Conservation (phyloP, 495 filamentous ascomycete species). For the Pyronema domesticum region DNA sequence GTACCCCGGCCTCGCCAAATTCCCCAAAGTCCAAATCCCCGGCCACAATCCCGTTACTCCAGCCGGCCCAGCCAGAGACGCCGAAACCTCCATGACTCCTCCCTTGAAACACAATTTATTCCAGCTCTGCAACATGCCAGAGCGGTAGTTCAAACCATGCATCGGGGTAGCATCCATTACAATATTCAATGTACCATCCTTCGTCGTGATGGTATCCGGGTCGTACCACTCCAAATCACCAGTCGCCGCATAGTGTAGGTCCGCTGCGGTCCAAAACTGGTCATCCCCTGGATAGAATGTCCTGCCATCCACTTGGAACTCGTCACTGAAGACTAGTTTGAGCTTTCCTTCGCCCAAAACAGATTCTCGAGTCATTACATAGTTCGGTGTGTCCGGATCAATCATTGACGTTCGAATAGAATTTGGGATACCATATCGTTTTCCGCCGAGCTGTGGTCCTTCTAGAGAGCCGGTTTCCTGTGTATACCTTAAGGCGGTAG, state of each 20-base stretch:
- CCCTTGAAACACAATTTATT: slow-evolving; percentile 69
- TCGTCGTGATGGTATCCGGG: slow-evolving; percentile 55
- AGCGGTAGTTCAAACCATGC: slow-evolving; percentile 51
- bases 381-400: slow-evolving; percentile 52
- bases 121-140: slow-evolving; percentile 70
- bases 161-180: slow-evolving; percentile 49
- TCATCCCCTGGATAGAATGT: slow-evolving; percentile 68
- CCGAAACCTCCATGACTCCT: slow-evolving; percentile 55
- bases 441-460: background rate
- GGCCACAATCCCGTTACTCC: slow-evolving; percentile 60
- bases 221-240: slow-evolving; percentile 74
- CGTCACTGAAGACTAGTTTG: slow-evolving; percentile 61
- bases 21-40: slow-evolving; percentile 67
- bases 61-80: slow-evolving; percentile 53
- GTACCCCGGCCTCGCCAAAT: slow-evolving; percentile 52
- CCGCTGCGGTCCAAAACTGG: slow-evolving; percentile 49
- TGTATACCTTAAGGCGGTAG: slow-evolving; percentile 28
- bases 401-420: slow-evolving; percentile 48
- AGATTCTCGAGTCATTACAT: slow-evolving; percentile 38
- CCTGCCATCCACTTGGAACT: slow-evolving; percentile 53
- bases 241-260: slow-evolving; percentile 66
- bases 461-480: slow-evolving; percentile 28
- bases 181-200: slow-evolving; percentile 46
- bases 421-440: background rate
- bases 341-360: slow-evolving; percentile 39